Base-by-base conservation (phyloP, 176 grass and related monocot genomes). In the Oryza coarctata region DNA sequence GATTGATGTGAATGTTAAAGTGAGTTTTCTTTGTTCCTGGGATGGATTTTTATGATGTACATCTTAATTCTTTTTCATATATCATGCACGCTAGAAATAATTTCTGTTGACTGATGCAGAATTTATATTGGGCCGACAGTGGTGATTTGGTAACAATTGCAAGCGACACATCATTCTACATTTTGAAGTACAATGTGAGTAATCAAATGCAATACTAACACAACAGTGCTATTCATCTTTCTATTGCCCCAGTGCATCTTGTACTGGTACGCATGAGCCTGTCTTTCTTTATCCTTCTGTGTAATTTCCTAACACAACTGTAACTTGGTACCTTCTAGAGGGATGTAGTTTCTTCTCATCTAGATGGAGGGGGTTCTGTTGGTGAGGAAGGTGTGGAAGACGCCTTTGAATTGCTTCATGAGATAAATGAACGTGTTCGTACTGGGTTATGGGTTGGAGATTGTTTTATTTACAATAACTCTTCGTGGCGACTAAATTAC, bases 121-220 rank as follows among this genome's bases (percentile, higher is more conserved):
- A 97, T 88, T 27, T 97, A 12, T 94, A 94, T 62, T 97, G 94
- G 91, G 91, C 91, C 28, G 94, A 94, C 45, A 91, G 94, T 66
- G 91, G 94, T 83, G 94, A 94, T 80, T 87, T 97, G 41, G 89
- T 97, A 50, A 87, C 87, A 55, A 94, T 97, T 67, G 87, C 94
- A 81, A 97, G 94, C 6, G 85, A 90, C 31, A 68, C 91, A 33
- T 97, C 94, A 17, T 94, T 97, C 66, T 97, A 97, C 81, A 91
- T 97, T 76, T 84, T 97, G 60, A 94, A 91, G 75, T 97, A 97
- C 66, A 97, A 94, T 84, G 94, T 97, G 80, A 97, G 81, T 89
- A 40, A 71, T 39, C 36, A 14, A 70, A 65, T 71, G 34, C 75
- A 30, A 6, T 55, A 61, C 31, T 36, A n/a, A 55, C 27, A 78